Evolutionary conservation across 805 yeast genomes (phyloP), one percentile per base, ranked within the genome.

Genomic region (Aciculoconidium aculeatum): DNA sequence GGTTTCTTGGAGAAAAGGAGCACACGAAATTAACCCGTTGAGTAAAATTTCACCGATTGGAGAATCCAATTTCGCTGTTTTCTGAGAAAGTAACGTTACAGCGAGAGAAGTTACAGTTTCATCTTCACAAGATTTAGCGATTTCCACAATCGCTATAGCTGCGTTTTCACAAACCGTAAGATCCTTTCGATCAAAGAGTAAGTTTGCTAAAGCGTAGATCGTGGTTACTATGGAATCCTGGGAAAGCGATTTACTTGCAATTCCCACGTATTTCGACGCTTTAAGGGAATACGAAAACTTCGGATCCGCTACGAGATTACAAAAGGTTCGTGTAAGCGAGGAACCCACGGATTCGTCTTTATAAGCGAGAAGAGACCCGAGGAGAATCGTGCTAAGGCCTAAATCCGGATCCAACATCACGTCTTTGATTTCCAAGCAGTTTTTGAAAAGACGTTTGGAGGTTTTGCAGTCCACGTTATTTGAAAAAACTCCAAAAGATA

Each of bases 201-300:
- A 53, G 49, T 92, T 92, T 11, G 83, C 75, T 39, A 90, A 65
- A 0, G 94, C 77, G 55, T 92, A 92, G 29, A 92, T 76, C 1
- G 90, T 72, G 6, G 95, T 79, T 6, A 87, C 83, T 13, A 82
- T 77, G 1, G 84, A 75, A 48, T 87, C 96, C 47, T 86, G 90
- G 11, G 87, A 74, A 30, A 82, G 61, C 6, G 75, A 72, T 33
- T 70, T 72, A 41, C 84, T 62, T 3, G 88, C 86, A 27, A 70
- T 52, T 1, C 88, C 81, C 21, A 87, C 72, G 20, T 73, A 58
- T 31, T 58, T 53, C 1, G 92, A 70, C 2, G 79, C 67, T 5
- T 61, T 56, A 25, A 61, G 50, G 21, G 86, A 78, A 23, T 72
- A 59, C 6, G 63, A 45, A 30, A 81, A 65, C 11, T 67, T 60